Conservation (phyloP, 2,329 filamentous ascomycete genomes). For the Neonectria ditissima region DNA sequence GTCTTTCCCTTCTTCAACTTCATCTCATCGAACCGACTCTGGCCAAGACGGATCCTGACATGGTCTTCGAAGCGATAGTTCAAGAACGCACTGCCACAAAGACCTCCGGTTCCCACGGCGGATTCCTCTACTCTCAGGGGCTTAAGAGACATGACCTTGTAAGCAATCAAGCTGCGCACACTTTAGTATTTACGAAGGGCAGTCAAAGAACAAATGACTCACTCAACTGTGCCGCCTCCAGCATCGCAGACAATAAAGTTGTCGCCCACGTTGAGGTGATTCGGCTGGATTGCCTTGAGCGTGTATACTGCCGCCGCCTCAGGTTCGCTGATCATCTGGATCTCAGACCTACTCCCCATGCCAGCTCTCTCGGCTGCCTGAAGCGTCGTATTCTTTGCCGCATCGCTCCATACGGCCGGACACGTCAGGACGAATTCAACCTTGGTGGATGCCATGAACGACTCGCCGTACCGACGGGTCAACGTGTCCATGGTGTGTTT, state of each 20-base stretch:
- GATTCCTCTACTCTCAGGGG: slow-evolving; percentile 82
- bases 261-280: slow-evolving; percentile 76
- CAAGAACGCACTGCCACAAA: slow-evolving; percentile 83
- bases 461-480: slow-evolving; percentile 79
- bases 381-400: slow-evolving; percentile 85
- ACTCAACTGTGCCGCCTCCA: slow-evolving; percentile 76
- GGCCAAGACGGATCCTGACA: slow-evolving; percentile 75
- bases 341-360: slow-evolving; percentile 76
- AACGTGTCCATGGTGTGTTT: slow-evolving; percentile 83
- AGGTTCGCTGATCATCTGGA: slow-evolving; percentile 84
- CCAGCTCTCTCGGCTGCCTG: slow-evolving; percentile 82
- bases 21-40: slow-evolving; percentile 77
- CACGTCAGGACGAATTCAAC: slow-evolving; percentile 85
- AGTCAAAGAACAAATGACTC: slow-evolving; percentile 43
- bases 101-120: slow-evolving; percentile 80
- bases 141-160: slow-evolving; percentile 80
- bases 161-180: slow-evolving; percentile 73
- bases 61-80: slow-evolving; percentile 87
- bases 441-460: slow-evolving; percentile 80
- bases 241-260: slow-evolving; percentile 74
- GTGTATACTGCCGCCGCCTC: slow-evolving; percentile 86
- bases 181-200: slow-evolving; percentile 39
- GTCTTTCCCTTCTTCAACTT: slow-evolving; percentile 81
- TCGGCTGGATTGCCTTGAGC: slow-evolving; percentile 81
- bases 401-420: slow-evolving; percentile 86